Evolutionary conservation across 768 basidiomycete species (phyloP), one percentile per base, ranked within the genome.

Genomic region (Russula griseocarnosa): DNA sequence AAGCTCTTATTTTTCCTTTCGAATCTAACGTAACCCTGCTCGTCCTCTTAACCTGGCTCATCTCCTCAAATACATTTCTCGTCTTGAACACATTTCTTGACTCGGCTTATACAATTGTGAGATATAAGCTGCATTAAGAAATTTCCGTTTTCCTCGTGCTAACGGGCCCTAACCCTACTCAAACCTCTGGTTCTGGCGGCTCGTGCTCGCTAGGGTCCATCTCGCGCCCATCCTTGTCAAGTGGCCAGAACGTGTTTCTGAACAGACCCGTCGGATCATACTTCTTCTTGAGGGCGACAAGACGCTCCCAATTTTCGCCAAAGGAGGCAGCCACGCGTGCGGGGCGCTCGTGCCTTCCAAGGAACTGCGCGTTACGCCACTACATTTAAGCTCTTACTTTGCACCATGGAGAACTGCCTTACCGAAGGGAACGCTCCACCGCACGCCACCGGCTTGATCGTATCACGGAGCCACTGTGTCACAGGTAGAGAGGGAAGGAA

Each of bases 351-450:
- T 83, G 82, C 14, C 88, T 82, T 24, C 88, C 88, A 54, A 92
- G 78, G 79, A 92, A 90, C 89, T 92, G 73, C 26, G 52, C 28
- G 14, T 53, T 32, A 22, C 42, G 44, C 28, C 55, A 61, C n/a
- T 56, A 24, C 18, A 13, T 14, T 62, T 57, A 40, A 61, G 5
- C 22, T 22, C 32, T 46, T 36, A 34, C 32, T 34, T 30, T 55
- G 52, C 49, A 28, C 46, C 9, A 28, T 22, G 49, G 42, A 24
- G 30, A n/a, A n/a, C 65, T 65, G 14, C 81, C 87, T 75, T 73
- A 94, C 93, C 67, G 88, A 89, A 7, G 94, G 94, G 71, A 86
- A 82, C 3, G 92, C 88, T 24, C 91, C 92, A 32, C 94, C 94
- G 50, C 85, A 75, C 44, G 86, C 83, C 28, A 90, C 83, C 1